A percentile compares a stretch with the other conserved stretches of the same genome.
phyloP scores from a whole-genome alignment of 2,329 filamentous ascomycete genomes.

The Paecilomyces sp. region DNA sequence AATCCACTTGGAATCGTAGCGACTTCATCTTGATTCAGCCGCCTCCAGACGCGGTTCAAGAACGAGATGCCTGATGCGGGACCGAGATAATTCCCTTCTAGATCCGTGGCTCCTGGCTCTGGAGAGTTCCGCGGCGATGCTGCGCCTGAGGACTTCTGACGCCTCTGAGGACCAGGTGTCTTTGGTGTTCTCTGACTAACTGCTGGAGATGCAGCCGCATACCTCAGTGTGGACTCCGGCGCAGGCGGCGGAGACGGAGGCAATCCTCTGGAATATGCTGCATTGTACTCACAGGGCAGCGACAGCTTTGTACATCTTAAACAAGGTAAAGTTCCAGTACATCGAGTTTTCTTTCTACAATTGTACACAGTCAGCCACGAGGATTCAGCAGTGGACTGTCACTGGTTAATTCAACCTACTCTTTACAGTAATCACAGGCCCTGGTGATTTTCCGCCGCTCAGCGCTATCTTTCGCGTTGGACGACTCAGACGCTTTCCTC shows the following conservation, averaged over 20 bases:
- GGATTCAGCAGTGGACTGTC: not conserved
- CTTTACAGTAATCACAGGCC: constrained; percentile 32
- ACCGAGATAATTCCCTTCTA: constrained; percentile 51
- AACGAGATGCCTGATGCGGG: constrained; percentile 47
- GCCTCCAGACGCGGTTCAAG: constrained; percentile 61
- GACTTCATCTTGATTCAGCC: constrained; percentile 51
- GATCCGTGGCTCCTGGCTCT: constrained; percentile 41
- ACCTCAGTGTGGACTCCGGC: constrained; percentile 8
- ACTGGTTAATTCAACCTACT: constrained; percentile 4
- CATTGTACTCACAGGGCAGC: constrained; percentile 27
- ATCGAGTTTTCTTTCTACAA: constrained; percentile 27
- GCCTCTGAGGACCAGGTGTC: not conserved
- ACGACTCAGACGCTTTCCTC: constrained; percentile 20
- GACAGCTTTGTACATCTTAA: constrained; percentile 25
- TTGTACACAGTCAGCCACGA: constrained; percentile 1
- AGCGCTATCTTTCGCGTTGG: constrained; percentile 11
- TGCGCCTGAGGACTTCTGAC: constrained; percentile 6
- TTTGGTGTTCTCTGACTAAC: constrained; percentile 1
- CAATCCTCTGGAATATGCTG: constrained; percentile 28
- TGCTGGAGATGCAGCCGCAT: constrained; percentile 4
- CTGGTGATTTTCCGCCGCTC: constrained; percentile 30
- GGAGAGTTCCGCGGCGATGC: constrained; percentile 32
- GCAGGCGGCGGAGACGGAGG: constrained; percentile 25
- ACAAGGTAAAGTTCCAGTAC: constrained; percentile 30
- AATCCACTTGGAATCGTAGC: constrained; percentile 21